A percentile compares a stretch with the other conserved stretches of the same genome.
Conservation (phyloP, 345 rosid genomes). For the Adansonia digitata region DNA sequence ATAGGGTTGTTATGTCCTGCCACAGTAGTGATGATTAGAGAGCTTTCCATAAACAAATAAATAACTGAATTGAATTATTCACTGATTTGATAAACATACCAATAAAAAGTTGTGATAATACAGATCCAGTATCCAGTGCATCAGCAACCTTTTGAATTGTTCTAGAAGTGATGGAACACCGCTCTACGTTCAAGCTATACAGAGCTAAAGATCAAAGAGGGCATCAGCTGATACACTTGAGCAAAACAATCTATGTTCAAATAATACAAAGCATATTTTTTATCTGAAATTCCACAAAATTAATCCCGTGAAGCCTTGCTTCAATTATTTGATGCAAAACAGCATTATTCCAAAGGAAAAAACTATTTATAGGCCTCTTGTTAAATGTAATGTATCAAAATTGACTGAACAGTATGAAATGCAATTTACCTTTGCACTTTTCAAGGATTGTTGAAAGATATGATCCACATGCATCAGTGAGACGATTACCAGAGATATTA, state of each 20-base stretch:
- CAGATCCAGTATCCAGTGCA: slow-evolving; percentile 52
- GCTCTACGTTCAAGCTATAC: slow-evolving; percentile 71
- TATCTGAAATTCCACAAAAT: neutral
- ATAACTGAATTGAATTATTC: neutral
- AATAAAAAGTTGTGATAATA: slow-evolving; percentile 66
- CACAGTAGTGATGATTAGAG: slow-evolving; percentile 5
- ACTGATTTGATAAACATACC: slow-evolving; percentile 37
- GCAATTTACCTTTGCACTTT: slow-evolving; percentile 63
- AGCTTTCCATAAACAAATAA: slow-evolving; percentile 13
- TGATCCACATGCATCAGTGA: slow-evolving; percentile 96
- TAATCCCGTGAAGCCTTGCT: neutral
- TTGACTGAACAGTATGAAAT: slow-evolving; percentile 4
- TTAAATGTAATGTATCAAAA: neutral
- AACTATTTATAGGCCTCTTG: neutral
- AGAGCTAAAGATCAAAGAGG: slow-evolving; percentile 47
- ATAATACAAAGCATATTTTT: neutral
- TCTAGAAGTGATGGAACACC: slow-evolving; percentile 80
- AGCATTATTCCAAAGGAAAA: slow-evolving; percentile 8
- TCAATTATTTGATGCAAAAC: neutral
- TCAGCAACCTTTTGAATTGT: slow-evolving; percentile 71
- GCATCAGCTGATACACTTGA: slow-evolving; percentile 8
- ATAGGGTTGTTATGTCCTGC: slow-evolving; percentile 69
- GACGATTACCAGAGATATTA: slow-evolving; percentile 87
- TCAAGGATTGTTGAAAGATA: slow-evolving; percentile 79
- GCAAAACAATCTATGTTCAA: neutral